A percentile compares a stretch with the other conserved stretches of the same genome.
These are phyloP conservation scores for Candida smagusa DNA, from an alignment of 1,139 yeast genomes.

Conservation along the genomic window DNA sequence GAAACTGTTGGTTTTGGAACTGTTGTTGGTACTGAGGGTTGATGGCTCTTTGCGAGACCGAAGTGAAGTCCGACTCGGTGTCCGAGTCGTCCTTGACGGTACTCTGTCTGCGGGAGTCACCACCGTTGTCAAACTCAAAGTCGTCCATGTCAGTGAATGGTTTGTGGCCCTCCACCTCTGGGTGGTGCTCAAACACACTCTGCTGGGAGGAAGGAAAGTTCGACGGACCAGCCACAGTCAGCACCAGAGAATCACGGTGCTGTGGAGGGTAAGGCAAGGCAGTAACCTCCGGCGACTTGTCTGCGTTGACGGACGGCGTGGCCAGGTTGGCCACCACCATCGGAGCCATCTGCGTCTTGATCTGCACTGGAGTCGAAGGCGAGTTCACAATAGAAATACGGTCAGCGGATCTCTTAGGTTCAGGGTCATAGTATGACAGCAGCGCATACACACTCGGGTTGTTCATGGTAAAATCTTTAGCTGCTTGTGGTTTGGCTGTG, in stretches of 20 bases:
- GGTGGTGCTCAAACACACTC: constrained; percentile 44
- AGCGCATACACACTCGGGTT: constrained; percentile 7
- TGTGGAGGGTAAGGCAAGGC: constrained; percentile 19
- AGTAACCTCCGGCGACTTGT: constrained; percentile 18
- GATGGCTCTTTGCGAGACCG: constrained; percentile 76
- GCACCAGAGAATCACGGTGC: constrained; percentile 10
- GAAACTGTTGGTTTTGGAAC: constrained; percentile 3
- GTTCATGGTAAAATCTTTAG: constrained; percentile 32
- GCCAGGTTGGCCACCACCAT: constrained; percentile 27
- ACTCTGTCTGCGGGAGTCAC: constrained; percentile 8
- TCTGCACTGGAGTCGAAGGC: constrained; percentile 26
- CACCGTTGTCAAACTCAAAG: constrained; percentile 20
- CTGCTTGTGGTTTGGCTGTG: constrained; percentile 33
- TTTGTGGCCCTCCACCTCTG: constrained; percentile 45
- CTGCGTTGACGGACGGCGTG: constrained; percentile 24
- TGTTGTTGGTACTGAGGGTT: constrained; percentile 49
- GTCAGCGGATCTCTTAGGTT: constrained; percentile 7
- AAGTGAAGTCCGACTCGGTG: constrained; percentile 63
- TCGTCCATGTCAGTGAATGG: constrained; percentile 47
- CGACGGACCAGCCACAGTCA: constrained; percentile 5
- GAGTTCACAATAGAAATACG: constrained; percentile 8
- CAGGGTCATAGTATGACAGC: constrained; percentile 10
- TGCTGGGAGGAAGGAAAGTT: constrained; percentile 12
- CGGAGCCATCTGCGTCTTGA: constrained; percentile 28
- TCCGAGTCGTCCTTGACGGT: constrained; percentile 24